Conservation (phyloP, 805 yeast genomes). For the Starmerella geochares region DNA sequence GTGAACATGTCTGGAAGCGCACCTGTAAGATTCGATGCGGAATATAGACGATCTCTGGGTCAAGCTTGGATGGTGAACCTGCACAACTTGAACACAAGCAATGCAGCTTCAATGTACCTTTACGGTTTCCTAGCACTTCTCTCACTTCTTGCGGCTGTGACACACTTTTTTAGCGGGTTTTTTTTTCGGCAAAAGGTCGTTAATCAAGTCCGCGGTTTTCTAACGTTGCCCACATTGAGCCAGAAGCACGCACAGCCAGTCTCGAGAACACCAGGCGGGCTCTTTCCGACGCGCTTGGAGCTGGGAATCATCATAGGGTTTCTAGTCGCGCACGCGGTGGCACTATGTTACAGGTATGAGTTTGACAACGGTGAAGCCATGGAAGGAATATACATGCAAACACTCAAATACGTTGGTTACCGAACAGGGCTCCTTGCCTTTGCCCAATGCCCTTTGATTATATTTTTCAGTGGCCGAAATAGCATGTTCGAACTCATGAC, state of each 20-base stretch:
- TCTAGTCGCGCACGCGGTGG: constrained; percentile 2
- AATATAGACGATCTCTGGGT: not conserved
- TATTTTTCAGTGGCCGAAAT: constrained; percentile 14
- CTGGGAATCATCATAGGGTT: constrained; percentile 1
- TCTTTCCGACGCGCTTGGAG: constrained; percentile 6
- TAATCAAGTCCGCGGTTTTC: not conserved
- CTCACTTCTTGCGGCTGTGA: not conserved
- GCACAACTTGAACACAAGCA: not conserved
- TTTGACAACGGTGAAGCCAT: constrained; percentile 1
- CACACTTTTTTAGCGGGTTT: not conserved
- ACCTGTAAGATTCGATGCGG: not conserved
- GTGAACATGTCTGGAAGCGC: not conserved
- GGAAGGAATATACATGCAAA: not conserved
- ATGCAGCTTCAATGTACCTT: not conserved
- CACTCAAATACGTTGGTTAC: not conserved
- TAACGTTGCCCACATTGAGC: not conserved
- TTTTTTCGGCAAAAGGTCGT: not conserved
- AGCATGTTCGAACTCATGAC: constrained; percentile 7
- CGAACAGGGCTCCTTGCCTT: constrained; percentile 10
- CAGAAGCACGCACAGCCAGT: constrained; percentile 2
- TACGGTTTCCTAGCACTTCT: not conserved
- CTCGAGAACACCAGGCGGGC: not conserved
- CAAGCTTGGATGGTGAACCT: not conserved
- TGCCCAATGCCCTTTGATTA: constrained; percentile 10
- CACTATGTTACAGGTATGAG: not conserved